Percentiles rank a stretch among this genome's conserved stretches.
Evolutionary conservation across 192 early-diverging fungal genomes (phyloP).

Genomic region (Coemansia sp.): DNA sequence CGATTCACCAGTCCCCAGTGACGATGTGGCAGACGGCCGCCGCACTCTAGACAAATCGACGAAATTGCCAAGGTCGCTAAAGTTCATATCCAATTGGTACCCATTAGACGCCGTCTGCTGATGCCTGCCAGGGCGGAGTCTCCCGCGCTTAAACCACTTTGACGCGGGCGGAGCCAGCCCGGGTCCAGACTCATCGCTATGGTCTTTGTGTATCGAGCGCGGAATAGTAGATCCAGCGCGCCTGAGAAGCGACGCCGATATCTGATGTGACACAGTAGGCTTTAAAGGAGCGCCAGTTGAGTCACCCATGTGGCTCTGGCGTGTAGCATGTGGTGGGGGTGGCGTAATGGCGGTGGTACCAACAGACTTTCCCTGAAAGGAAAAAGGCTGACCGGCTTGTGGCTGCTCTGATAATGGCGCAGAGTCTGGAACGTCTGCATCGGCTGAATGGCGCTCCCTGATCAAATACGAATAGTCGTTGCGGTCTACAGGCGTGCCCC

Average conservation of each 20-base stretch:
- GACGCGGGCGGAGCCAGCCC: constrained; percentile 29
- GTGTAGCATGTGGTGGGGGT: constrained; percentile 23
- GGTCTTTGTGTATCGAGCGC: constrained; percentile 21
- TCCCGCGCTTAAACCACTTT: constrained; percentile 51
- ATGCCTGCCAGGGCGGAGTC: constrained; percentile 29
- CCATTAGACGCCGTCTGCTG: constrained; percentile 20
- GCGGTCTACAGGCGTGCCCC: constrained; percentile 22
- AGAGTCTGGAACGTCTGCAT: constrained; percentile 15
- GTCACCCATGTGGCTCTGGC: constrained; percentile 37
- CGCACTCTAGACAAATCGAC: constrained; percentile 56
- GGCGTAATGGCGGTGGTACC: neutral
- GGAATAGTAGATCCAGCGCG: constrained; percentile 43
- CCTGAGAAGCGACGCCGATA: constrained; percentile 28
- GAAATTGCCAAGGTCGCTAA: constrained; percentile 53
- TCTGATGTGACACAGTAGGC: constrained; percentile 24
- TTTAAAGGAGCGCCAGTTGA: neutral
- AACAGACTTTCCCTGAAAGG: constrained; percentile 30
- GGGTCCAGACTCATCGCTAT: constrained; percentile 3
- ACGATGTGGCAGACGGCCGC: constrained; percentile 52
- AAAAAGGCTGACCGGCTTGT: constrained; percentile 37
- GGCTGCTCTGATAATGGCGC: constrained; percentile 22
- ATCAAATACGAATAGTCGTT: constrained; percentile 57
- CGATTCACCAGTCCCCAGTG: constrained; percentile 48
- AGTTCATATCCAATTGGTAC: constrained; percentile 59
- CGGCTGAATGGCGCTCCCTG: constrained; percentile 40